Evolutionary conservation across 176 grass and related monocot species (phyloP).

Genomic region (Aegilops sharonensis): DNA sequence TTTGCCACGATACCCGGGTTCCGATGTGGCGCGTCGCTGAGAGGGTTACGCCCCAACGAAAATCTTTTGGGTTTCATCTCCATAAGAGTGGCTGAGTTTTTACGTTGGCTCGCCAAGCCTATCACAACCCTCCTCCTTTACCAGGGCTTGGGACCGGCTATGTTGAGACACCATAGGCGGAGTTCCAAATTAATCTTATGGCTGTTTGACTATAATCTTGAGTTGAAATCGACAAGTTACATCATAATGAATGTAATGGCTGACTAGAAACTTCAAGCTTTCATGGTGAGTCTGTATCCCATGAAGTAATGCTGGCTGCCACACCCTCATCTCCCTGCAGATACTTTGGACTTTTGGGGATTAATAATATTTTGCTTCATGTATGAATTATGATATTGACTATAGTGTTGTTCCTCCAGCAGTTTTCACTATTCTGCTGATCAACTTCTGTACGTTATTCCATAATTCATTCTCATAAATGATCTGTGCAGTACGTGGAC

Average conservation of each 20-base stretch:
- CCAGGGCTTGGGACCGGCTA: too few species aligned
- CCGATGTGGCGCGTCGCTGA: too few species aligned
- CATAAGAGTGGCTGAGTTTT: too few species aligned
- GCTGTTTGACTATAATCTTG: not conserved
- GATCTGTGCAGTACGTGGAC: constrained; percentile 80
- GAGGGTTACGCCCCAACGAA: too few species aligned
- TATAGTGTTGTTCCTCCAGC: not conserved
- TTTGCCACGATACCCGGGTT: too few species aligned
- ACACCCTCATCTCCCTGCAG: not conserved
- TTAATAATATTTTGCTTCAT: constrained; percentile 1
- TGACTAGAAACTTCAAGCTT: not conserved
- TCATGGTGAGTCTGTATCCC: not conserved
- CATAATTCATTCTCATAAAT: constrained; percentile 24
- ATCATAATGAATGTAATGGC: constrained; percentile 14
- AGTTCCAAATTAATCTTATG: not conserved
- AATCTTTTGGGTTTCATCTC: too few species aligned
- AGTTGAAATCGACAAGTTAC: not conserved
- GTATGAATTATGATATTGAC: not conserved
- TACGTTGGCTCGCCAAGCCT: too few species aligned
- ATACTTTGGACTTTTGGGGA: not conserved
- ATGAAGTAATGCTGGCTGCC: not conserved
- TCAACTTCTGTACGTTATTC: not conserved
- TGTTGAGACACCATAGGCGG: too few species aligned
- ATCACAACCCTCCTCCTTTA: too few species aligned
- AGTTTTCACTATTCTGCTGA: constrained; percentile 12